Conservation (phyloP, 1,139 yeast species). For the Geotrichum australiense region DNA sequence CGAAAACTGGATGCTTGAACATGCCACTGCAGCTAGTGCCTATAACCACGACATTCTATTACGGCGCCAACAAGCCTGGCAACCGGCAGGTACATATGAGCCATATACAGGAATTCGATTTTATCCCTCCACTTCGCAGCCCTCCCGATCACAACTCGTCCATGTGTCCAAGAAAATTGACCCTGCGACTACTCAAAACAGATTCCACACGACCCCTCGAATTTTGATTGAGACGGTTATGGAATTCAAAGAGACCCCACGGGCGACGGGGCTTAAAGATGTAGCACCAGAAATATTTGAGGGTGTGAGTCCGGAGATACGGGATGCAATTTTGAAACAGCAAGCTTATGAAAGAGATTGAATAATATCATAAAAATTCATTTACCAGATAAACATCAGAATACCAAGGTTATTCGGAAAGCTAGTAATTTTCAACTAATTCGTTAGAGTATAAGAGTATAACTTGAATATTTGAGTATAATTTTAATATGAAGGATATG, state of each 20-base stretch:
- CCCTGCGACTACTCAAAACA: conserved; percentile 7
- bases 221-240: conserved; percentile 49
- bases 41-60: conserved; percentile 58
- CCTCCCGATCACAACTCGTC: conserved; percentile 40
- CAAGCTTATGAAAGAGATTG: conserved; percentile 10
- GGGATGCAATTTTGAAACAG: conserved; percentile 58
- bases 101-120: conserved; percentile 75
- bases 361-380: no score
- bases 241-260: conserved; percentile 35
- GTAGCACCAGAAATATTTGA: conserved; percentile 54
- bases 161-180: conserved; percentile 30
- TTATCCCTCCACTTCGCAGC: conserved; percentile 71
- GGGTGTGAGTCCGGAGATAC: conserved; percentile 42
- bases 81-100: conserved; percentile 59
- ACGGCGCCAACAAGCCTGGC: conserved; percentile 49
- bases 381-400: no score
- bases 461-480: no score
- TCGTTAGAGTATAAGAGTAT: no score
- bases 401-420: no score
- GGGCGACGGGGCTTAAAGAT: conserved; percentile 55
- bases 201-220: conserved; percentile 22
- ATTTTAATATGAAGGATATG: no score
- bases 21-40: conserved; percentile 67
- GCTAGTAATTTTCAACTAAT: no score
- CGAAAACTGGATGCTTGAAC: conserved; percentile 81